phyloP scores from a whole-genome alignment of 495 filamentous ascomycete genomes.

The Aspergillus sclerotioniger region DNA sequence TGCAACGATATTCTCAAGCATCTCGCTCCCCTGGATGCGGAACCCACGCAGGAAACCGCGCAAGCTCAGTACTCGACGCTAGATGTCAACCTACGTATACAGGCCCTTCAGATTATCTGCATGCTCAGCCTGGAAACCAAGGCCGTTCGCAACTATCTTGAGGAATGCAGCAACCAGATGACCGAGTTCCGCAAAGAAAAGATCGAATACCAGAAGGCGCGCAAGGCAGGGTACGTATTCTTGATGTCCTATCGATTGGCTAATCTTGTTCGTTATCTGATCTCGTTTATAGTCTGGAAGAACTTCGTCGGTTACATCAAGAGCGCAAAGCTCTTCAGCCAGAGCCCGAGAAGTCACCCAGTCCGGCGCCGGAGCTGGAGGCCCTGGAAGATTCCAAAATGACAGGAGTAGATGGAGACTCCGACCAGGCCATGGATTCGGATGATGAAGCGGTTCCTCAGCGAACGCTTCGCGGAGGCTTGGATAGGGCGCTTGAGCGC shows the following conservation, averaged over 20 bases:
- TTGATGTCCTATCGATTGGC: conserved; percentile 8
- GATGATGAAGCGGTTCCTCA: conserved; percentile 63
- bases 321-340: conserved; percentile 84
- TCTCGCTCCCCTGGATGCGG: conserved; percentile 71
- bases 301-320: conserved; percentile 77
- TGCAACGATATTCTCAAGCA: conserved; percentile 78
- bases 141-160: conserved; percentile 81
- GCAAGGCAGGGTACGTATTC: conserved; percentile 74
- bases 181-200: conserved; percentile 91
- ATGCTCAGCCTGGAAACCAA: conserved; percentile 85
- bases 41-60: conserved; percentile 72
- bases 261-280: conserved; percentile 22
- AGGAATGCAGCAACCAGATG: conserved; percentile 88
- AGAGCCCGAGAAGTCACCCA: conserved; percentile 57
- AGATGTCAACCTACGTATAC: conserved; percentile 78
- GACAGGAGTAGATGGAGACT: conserved; percentile 61
- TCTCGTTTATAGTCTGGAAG: conserved; percentile 62
- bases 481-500: conserved; percentile 72
- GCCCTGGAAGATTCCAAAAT: conserved; percentile 63
- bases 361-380: conserved; percentile 60
- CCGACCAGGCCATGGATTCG: conserved; percentile 51
- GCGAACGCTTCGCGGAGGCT: conserved; percentile 73
- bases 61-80: conserved; percentile 66
- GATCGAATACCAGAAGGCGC: conserved; percentile 81
- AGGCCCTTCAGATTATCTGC: conserved; percentile 80